Evolutionary conservation across 106 monocot species (phyloP).

Genomic region (Hemerocallis citrina): DNA sequence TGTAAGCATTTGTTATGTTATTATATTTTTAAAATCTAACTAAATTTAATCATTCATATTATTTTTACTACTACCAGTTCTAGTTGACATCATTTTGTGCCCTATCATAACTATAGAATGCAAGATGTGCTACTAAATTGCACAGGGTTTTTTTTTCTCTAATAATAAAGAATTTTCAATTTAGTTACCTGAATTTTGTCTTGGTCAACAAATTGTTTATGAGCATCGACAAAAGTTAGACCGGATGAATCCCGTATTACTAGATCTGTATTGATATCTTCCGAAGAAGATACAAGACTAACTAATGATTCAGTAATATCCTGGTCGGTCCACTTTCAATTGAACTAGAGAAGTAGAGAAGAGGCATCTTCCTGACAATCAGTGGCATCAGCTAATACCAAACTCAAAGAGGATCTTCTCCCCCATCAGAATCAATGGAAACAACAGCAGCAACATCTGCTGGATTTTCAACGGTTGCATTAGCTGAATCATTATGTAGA

Average conservation of each 20-base stretch:
- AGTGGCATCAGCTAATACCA: too few species aligned
- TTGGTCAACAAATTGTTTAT: not conserved
- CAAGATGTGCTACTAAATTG: too few species aligned
- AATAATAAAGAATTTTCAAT: not conserved
- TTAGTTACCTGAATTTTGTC: slow-evolving; percentile 4
- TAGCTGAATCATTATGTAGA: not conserved
- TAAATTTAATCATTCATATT: too few species aligned
- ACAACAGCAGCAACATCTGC: not conserved
- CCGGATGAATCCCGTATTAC: not conserved
- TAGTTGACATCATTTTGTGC: not conserved
- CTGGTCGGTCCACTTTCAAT: too few species aligned
- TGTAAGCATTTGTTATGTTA: not conserved
- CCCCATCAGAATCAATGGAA: not conserved
- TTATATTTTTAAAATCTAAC: not conserved
- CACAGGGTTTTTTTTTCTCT: not conserved
- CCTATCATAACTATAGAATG: too few species aligned
- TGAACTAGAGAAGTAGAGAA: too few species aligned
- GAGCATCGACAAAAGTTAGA: not conserved
- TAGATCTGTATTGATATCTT: slow-evolving; percentile 6
- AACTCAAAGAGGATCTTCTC: not conserved
- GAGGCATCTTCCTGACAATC: too few species aligned
- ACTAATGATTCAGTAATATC: too few species aligned
- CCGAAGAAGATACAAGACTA: not conserved
- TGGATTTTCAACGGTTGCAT: not conserved
- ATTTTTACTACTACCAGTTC: not conserved